A percentile compares a stretch with the other conserved stretches of the same genome.
Conservation (phyloP, 1,139 yeast genomes). For the Protomyces arabidopsidicola region DNA sequence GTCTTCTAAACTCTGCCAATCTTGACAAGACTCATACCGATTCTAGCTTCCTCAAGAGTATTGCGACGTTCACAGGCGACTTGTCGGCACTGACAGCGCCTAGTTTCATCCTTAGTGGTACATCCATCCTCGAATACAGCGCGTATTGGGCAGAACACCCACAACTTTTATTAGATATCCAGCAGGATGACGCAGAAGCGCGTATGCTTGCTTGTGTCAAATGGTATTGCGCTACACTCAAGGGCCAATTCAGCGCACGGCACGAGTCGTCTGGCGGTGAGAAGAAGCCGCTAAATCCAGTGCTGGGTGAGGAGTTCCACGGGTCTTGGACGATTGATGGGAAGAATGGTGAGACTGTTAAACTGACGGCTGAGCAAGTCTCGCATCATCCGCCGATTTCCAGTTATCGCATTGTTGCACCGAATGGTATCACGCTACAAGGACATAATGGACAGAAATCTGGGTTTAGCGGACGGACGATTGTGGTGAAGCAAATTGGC, state of each 20-base stretch:
- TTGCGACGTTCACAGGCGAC: constrained; percentile 92
- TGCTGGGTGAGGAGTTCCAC: constrained; percentile 80
- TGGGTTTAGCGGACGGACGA: constrained; percentile 66
- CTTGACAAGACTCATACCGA: background rate
- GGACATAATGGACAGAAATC: constrained; percentile 91
- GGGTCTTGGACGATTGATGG: constrained; percentile 65
- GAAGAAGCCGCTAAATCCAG: constrained; percentile 92
- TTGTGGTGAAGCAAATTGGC: constrained; percentile 85
- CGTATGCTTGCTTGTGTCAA: constrained; percentile 76
- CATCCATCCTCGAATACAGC: constrained; percentile 82
- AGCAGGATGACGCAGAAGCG: constrained; percentile 46
- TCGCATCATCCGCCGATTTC: constrained; percentile 98
- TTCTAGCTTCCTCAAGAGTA: constrained; percentile 68
- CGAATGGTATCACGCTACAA: constrained; percentile 62
- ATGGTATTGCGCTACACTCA: constrained; percentile 75
- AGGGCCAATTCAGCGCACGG: constrained; percentile 90
- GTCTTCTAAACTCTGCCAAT: background rate
- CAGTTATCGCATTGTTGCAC: constrained; percentile 74
- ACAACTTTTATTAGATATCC: constrained; percentile 70
- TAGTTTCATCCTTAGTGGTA: constrained; percentile 91
- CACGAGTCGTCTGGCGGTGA: constrained; percentile 76
- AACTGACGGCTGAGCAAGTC: constrained; percentile 82
- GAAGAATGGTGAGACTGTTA: constrained; percentile 11
- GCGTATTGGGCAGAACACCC: constrained; percentile 83
- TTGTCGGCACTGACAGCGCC: constrained; percentile 93